Conservation (phyloP, 371 early-diverging fungal genomes). For the Chytridium lagenaria region DNA sequence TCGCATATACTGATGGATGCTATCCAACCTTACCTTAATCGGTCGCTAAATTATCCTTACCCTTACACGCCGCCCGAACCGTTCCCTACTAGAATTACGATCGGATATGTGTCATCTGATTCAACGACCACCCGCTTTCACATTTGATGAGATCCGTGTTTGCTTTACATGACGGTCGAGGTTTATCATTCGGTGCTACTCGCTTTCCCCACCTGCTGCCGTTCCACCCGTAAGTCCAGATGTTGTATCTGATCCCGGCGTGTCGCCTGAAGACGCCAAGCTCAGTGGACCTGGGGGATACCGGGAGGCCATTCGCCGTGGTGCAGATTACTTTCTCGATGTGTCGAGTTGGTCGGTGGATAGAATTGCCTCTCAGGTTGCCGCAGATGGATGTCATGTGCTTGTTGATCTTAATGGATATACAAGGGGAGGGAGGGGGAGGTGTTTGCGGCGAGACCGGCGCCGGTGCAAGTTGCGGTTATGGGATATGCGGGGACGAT, state of each 20-base stretch:
- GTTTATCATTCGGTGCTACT: slow-evolving; percentile 81
- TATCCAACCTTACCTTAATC: neutral
- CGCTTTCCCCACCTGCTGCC: slow-evolving; percentile 66
- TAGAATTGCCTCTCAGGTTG: slow-evolving; percentile 73
- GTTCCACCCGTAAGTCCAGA: no score
- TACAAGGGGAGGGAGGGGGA: slow-evolving; percentile 92
- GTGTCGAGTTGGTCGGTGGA: slow-evolving; percentile 77
- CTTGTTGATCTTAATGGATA: slow-evolving; percentile 92
- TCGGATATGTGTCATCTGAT: slow-evolving; percentile 92
- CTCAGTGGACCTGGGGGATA: slow-evolving; percentile 51
- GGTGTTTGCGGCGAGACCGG: slow-evolving; percentile 90
- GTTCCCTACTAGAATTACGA: slow-evolving; percentile 51
- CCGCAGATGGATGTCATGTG: slow-evolving; percentile 82
- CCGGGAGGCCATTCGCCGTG: slow-evolving; percentile 81
- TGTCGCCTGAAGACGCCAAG: no score
- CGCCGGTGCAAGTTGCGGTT: slow-evolving; percentile 86
- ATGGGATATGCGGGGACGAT: slow-evolving; percentile 95
- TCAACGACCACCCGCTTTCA: slow-evolving; percentile 90
- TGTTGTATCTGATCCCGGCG: no score
- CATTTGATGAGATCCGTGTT: slow-evolving; percentile 95
- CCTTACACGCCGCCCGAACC: slow-evolving; percentile 76
- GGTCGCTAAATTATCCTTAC: slow-evolving; percentile 42
- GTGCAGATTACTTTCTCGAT: slow-evolving; percentile 79
- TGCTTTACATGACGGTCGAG: slow-evolving; percentile 80
- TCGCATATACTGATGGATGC: slow-evolving; percentile 13